Evolutionary conservation across 805 yeast genomes (phyloP).

Genomic region (Ogataea nitratoaversa): DNA sequence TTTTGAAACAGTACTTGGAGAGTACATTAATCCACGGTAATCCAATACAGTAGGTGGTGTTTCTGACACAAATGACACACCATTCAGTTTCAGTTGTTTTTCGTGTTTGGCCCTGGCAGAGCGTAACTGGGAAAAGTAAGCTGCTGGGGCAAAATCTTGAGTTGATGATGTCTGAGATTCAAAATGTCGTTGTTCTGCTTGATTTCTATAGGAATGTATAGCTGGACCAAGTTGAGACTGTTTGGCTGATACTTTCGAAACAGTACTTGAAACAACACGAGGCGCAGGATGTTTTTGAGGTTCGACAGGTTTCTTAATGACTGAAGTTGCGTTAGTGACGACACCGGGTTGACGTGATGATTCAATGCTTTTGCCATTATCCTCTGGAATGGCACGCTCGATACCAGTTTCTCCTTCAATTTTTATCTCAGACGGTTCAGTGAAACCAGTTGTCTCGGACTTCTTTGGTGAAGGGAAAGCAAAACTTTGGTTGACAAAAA

Average conservation of each 20-base stretch:
- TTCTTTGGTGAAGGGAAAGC: conserved; percentile 24
- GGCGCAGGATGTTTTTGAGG: too few species aligned
- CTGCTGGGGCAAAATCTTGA: neutral
- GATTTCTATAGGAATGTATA: neutral
- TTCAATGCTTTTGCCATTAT: too few species aligned
- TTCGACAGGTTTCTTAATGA: too few species aligned
- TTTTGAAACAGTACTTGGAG: conserved; percentile 22
- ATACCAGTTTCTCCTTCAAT: neutral
- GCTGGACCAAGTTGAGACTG: too few species aligned
- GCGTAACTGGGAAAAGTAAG: neutral
- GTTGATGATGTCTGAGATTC: too few species aligned
- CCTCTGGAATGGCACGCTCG: too few species aligned
- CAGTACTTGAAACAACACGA: too few species aligned
- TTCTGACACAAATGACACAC: conserved; percentile 21
- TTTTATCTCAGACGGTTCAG: neutral
- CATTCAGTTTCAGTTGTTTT: conserved; percentile 12
- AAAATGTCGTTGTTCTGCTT: neutral
- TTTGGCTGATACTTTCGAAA: too few species aligned
- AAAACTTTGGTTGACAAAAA: conserved; percentile 30
- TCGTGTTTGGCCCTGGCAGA: conserved; percentile 10
- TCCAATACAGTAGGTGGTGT: conserved; percentile 7
- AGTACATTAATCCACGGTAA: conserved; percentile 14
- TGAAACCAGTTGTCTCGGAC: neutral
- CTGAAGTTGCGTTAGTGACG: too few species aligned
- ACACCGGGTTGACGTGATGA: too few species aligned